These are phyloP conservation scores for Leptomonas pyrrhocoris DNA, from an alignment of 208 protist genomes.

Conservation along the genomic window DNA sequence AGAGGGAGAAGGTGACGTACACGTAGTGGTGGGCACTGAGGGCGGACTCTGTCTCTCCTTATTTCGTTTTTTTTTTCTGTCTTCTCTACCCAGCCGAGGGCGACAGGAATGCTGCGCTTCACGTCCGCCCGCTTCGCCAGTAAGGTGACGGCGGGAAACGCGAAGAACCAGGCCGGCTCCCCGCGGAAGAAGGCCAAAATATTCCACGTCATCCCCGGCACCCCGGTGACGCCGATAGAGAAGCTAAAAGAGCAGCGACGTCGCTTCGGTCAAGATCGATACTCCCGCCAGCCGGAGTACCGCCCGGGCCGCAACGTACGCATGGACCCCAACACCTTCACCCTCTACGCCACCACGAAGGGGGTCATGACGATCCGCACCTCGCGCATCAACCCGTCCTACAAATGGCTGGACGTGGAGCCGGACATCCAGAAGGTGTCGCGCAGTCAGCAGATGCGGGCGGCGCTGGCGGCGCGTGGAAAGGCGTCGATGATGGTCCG, in stretches of 20 bases:
- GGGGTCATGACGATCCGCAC: conserved; percentile 79
- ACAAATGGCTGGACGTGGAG: conserved; percentile 88
- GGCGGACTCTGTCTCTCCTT: background rate
- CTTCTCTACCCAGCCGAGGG: background rate
- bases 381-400: conserved; percentile 68
- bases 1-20: background rate
- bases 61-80: conserved; percentile 10
- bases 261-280: conserved; percentile 77
- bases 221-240: conserved; percentile 75
- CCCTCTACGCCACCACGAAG: conserved; percentile 79
- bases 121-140: conserved; percentile 41
- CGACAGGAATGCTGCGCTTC: conserved; percentile 54
- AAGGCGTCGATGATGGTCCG: conserved; percentile 51
- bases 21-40: too few species aligned
- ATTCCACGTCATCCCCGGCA: conserved; percentile 79
- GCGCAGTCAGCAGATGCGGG: conserved; percentile 62
- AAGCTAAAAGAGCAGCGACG: conserved; percentile 84
- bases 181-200: conserved; percentile 66
- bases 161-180: conserved; percentile 76
- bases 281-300: conserved; percentile 77
- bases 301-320: conserved; percentile 72
- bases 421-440: conserved; percentile 87
- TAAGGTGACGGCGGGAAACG: conserved; percentile 84
- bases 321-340: conserved; percentile 85
- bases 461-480: conserved; percentile 44